Evolutionary conservation across 2,329 filamentous ascomycete species (phyloP).

Genomic region (Aspergillus novofumigatus): DNA sequence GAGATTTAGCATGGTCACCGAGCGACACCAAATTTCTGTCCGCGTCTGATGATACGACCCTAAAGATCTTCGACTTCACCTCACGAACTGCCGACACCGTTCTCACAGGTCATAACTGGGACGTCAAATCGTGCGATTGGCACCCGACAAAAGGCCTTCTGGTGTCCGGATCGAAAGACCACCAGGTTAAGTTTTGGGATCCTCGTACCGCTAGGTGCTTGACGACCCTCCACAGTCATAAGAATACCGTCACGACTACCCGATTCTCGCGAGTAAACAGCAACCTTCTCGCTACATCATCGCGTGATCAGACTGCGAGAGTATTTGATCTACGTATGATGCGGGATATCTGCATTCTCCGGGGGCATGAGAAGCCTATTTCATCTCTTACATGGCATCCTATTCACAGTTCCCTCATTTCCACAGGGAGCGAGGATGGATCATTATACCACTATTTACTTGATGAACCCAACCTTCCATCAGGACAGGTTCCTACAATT

Average conservation of each 20-base stretch:
- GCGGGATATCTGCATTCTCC: slow-evolving; percentile 90
- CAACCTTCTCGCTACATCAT: slow-evolving; percentile 82
- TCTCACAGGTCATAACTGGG: slow-evolving; percentile 93
- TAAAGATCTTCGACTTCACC: slow-evolving; percentile 97
- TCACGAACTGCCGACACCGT: slow-evolving; percentile 77
- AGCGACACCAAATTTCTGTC: slow-evolving; percentile 96
- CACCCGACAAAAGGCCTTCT: slow-evolving; percentile 91
- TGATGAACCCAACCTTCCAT: slow-evolving; percentile 84
- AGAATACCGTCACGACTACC: slow-evolving; percentile 93
- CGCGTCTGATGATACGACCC: slow-evolving; percentile 84
- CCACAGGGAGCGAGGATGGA: slow-evolving; percentile 85
- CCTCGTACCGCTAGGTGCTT: slow-evolving; percentile 85
- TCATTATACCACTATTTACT: slow-evolving; percentile 91
- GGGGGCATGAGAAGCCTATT: slow-evolving; percentile 94
- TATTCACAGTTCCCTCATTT: slow-evolving; percentile 81
- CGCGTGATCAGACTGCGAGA: slow-evolving; percentile 85
- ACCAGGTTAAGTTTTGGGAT: slow-evolving; percentile 97
- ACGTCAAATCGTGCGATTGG: slow-evolving; percentile 96
- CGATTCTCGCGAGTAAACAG: slow-evolving; percentile 83
- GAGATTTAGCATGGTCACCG: slow-evolving; percentile 88
- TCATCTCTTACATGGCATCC: slow-evolving; percentile 92
- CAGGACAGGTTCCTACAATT: slow-evolving; percentile 65
- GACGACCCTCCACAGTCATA: slow-evolving; percentile 92
- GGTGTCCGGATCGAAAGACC: slow-evolving; percentile 95
- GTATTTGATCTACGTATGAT: slow-evolving; percentile 97